phyloP scores from a whole-genome alignment of 352 stramenopile species.

The Globisporangium recalcitrans region DNA sequence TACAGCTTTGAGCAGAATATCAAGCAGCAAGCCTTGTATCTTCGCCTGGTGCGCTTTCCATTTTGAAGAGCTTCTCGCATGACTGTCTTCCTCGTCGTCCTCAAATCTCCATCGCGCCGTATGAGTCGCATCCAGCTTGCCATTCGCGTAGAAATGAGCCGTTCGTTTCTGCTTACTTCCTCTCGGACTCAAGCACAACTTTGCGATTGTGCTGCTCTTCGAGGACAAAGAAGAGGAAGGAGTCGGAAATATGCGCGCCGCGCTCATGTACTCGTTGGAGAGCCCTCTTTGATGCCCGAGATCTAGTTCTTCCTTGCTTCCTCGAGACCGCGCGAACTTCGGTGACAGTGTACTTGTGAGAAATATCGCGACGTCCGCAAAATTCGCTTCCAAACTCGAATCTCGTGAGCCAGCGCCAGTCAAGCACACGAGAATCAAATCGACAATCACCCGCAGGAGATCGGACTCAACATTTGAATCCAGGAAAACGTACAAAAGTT shows the following conservation, averaged over 20 bases:
- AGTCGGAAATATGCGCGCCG: background rate
- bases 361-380: slow-evolving; percentile 60
- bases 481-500: slow-evolving; percentile 67
- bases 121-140: background rate
- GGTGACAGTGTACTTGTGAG: slow-evolving; percentile 47
- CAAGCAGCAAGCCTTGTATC: slow-evolving; percentile 54
- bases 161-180: slow-evolving; percentile 2
- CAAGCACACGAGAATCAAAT: slow-evolving; percentile 66
- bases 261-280: background rate
- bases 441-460: slow-evolving; percentile 52
- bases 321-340: slow-evolving; percentile 32
- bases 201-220: background rate
- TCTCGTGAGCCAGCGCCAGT: slow-evolving; percentile 28
- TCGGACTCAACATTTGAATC: slow-evolving; percentile 42
- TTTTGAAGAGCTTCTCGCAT: slow-evolving; percentile 2
- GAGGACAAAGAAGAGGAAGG: background rate
- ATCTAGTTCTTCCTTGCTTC: slow-evolving; percentile 6
- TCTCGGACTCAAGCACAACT: slow-evolving; percentile 16
- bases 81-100: background rate
- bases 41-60: slow-evolving; percentile 30
- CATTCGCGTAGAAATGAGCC: background rate
- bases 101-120: background rate
- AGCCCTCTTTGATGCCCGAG: background rate
- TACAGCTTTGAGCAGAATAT: slow-evolving; percentile 59
- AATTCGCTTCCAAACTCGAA: slow-evolving; percentile 49